Conservation (phyloP, 2,329 filamentous ascomycete genomes). For the Ambrosiella beaveri region DNA sequence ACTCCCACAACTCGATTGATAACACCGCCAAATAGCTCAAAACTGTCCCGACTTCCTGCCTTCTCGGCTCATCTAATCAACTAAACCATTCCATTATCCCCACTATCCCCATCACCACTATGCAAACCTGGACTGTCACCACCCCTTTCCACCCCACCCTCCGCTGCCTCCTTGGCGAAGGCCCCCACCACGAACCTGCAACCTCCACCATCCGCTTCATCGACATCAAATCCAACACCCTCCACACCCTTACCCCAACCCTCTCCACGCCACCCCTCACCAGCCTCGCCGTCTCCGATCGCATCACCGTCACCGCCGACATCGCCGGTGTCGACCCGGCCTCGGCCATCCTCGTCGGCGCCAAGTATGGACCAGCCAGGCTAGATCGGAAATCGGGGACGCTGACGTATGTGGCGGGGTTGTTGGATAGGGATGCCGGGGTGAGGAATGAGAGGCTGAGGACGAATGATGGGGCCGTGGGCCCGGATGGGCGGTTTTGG, state of each 20-base stretch:
- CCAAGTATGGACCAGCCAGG: constrained; percentile 68
- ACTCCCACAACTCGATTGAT: too few relatives aligned
- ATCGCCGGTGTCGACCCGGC: constrained; percentile 46
- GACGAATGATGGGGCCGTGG: constrained; percentile 69
- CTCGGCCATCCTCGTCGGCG: constrained; percentile 56
- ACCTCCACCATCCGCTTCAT: constrained; percentile 56
- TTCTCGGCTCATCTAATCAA: not conserved
- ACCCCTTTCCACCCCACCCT: constrained; percentile 40
- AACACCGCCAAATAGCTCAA: too few relatives aligned
- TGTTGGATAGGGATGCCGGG: constrained; percentile 19
- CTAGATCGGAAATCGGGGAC: constrained; percentile 44
- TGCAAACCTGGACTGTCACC: constrained; percentile 33
- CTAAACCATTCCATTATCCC: not conserved
- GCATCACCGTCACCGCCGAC: constrained; percentile 56
- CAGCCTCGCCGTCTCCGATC: constrained; percentile 38
- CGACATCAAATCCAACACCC: constrained; percentile 61
- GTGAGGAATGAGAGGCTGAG: constrained; percentile 35
- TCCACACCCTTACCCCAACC: constrained; percentile 58
- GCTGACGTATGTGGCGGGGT: constrained; percentile 36
- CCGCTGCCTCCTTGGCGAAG: constrained; percentile 54
- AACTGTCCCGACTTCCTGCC: not conserved
- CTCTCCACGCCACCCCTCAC: constrained; percentile 44
- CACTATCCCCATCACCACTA: not conserved
- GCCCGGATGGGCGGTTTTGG: constrained; percentile 70
- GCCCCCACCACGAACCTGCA: constrained; percentile 51